Conservation (phyloP, 2,329 filamentous ascomycete genomes). For the Pseudogymnoascus sp. region DNA sequence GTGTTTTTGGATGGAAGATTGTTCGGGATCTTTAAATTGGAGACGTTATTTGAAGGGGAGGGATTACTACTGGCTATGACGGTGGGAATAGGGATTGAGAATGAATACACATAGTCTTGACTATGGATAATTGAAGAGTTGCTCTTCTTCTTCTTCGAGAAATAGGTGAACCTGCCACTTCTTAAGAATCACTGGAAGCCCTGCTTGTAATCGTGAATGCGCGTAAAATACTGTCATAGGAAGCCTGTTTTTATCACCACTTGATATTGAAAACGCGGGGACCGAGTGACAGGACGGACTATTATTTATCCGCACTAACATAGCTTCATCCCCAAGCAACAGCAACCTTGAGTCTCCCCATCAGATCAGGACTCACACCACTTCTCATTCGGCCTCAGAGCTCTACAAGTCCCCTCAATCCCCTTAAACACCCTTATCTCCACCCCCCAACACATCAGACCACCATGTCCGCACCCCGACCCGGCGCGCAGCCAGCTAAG, state of each 20-base stretch:
- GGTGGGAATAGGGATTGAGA: background rate
- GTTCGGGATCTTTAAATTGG: background rate
- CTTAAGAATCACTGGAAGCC: background rate
- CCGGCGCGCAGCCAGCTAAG: background rate
- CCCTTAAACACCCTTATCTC: background rate
- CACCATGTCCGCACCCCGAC: background rate
- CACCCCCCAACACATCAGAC: background rate
- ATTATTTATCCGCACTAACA: background rate
- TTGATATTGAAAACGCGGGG: background rate
- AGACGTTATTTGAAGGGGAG: background rate
- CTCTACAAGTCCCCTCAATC: background rate
- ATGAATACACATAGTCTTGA: background rate
- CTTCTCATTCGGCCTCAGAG: background rate
- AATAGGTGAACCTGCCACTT: background rate
- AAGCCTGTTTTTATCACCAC: background rate
- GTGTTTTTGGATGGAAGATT: constrained; percentile 3
- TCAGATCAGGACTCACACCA: background rate
- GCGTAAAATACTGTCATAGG: background rate
- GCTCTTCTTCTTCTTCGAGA: background rate
- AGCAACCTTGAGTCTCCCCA: background rate
- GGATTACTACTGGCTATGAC: background rate
- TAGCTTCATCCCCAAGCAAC: background rate
- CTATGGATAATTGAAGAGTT: background rate
- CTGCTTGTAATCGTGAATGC: background rate
- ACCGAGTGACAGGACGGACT: background rate